Evolutionary conservation across 2,329 filamentous ascomycete species (phyloP).

Genomic region (Fusarium sp.): DNA sequence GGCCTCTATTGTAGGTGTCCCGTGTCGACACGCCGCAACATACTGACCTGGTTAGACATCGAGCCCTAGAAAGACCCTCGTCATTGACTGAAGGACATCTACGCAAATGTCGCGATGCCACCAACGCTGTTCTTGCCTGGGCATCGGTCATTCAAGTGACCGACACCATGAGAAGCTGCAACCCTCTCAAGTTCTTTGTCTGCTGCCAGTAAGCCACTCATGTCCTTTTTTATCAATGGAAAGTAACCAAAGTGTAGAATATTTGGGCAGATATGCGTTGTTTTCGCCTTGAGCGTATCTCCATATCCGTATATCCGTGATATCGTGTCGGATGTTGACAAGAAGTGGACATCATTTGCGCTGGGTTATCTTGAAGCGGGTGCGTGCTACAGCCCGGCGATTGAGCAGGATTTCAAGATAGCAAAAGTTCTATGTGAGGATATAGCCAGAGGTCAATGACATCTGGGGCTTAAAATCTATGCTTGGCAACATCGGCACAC

Average conservation of each 20-base stretch:
- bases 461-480: background rate
- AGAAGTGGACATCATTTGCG: constrained; percentile 29
- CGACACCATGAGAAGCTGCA: constrained; percentile 34
- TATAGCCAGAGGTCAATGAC: constrained; percentile 20
- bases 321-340: constrained; percentile 15
- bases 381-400: constrained; percentile 13
- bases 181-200: constrained; percentile 37
- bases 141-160: constrained; percentile 27
- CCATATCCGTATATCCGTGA: constrained; percentile 31
- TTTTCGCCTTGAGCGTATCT: constrained; percentile 33
- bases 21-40: rapidly evolving
- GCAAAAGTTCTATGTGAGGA: constrained; percentile 31
- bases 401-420: constrained; percentile 36
- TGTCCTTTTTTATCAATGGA: rapidly evolving
- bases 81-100: constrained; percentile 31
- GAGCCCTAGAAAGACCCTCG: constrained; percentile 22
- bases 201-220: constrained; percentile 15
- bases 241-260: background rate
- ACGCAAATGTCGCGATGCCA: constrained; percentile 33
- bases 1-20: constrained; percentile 28
- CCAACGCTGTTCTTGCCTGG: constrained; percentile 24
- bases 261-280: constrained; percentile 35
- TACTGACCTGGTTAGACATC: constrained; percentile 10
- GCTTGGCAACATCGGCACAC: background rate
- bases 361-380: constrained; percentile 13